Evolutionary conservation across 345 rosid genomes (phyloP).

Genomic region (Durio zibethinus): DNA sequence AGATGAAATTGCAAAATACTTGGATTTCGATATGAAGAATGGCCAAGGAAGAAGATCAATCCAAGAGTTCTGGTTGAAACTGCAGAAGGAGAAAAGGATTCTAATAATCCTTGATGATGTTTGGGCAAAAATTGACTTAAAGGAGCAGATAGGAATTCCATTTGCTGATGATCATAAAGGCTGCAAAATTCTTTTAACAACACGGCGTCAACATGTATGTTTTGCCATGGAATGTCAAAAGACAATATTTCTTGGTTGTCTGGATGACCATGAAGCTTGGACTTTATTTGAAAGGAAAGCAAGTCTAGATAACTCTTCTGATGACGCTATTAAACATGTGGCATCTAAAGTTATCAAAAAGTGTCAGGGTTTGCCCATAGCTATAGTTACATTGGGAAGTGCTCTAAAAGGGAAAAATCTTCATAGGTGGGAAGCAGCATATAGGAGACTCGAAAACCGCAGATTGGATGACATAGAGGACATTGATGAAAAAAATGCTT

Average conservation of each 20-base stretch:
- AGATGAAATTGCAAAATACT: too few species aligned
- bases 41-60: too few species aligned
- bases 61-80: too few species aligned
- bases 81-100: background rate
- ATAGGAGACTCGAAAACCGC: background rate
- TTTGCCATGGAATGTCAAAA: too few species aligned
- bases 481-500: background rate
- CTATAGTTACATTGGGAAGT: background rate
- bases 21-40: too few species aligned
- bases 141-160: too few species aligned
- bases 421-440: background rate
- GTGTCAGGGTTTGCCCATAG: background rate
- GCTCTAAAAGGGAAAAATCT: background rate
- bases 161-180: too few species aligned
- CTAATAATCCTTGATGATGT: background rate
- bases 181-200: too few species aligned
- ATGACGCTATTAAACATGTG: background rate
- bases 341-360: background rate
- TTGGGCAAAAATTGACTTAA: background rate
- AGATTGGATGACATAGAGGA: background rate
- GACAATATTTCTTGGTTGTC: too few species aligned
- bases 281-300: too few species aligned
- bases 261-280: too few species aligned
- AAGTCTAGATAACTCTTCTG: background rate
- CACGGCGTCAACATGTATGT: too few species aligned